Evolutionary conservation across 257 asterid genomes (phyloP), one percentile per base, ranked within the genome.

Genomic region (Capsicum pubescens): DNA sequence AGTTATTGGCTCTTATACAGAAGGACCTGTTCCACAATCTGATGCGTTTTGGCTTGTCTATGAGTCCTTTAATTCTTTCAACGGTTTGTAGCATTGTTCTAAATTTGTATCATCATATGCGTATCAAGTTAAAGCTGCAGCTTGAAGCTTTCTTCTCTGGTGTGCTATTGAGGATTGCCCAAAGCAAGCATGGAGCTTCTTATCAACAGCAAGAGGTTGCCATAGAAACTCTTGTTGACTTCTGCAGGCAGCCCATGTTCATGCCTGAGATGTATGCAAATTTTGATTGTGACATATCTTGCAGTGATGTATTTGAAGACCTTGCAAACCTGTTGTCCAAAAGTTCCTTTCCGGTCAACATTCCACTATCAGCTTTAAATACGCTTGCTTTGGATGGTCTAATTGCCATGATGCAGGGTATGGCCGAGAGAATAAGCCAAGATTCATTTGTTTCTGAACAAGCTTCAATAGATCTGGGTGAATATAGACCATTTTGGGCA

Each of bases 181-280:
- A 93, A 89, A 92, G 96, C 84, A 90, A 91, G 88, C 88, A 91
- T 77, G 97, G 98, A 59, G 91, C 94, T 87, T 94, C 97, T 44
- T 95, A 93, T 91, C 98, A 94, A 82, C 97, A 86, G 88, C 97
- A 94, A 88, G 99, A 95, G 89, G 99, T 93, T 89, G 97, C 97
- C 59, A 90, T 95, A 98, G 99, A 95, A 87, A 95, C 97, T 66
- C 92, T 95, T 84, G 93, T 94, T 76, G 99, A 95, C 88, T 90
- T 95, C 86, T 95, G 99, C 89, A 93, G 98, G 90, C 99, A 94
- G 92, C 91, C 91, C 76, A 90, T 86, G 90, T 95, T 94, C 85
- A 91, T 89, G 70, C 71, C 93, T 57, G 99, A 95, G 92, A 83
- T 94, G 90, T 95, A 91, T 85, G 98, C 94, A 84, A 94, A 95